Evolutionary conservation across 2,329 filamentous ascomycete species (phyloP).

Genomic region (Phoma sp.): DNA sequence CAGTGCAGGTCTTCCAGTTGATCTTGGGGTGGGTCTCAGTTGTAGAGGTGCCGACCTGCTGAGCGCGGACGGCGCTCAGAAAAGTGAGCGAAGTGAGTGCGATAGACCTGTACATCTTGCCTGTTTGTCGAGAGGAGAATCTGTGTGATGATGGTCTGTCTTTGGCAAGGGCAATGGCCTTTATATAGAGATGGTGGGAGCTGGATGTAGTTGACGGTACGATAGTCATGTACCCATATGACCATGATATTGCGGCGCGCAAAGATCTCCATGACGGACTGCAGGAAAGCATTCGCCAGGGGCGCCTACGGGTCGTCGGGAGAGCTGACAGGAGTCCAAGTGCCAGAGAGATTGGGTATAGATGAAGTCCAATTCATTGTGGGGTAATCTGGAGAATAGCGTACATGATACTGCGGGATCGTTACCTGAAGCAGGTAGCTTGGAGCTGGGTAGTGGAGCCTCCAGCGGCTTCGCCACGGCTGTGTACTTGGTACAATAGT

Average conservation of each 20-base stretch:
- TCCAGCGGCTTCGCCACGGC: conserved; percentile 16
- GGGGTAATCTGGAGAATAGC: conserved; percentile 45
- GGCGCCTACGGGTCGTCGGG: conserved; percentile 43
- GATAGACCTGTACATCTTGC: conserved; percentile 50
- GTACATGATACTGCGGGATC: conserved; percentile 41
- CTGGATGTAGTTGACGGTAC: conserved; percentile 13
- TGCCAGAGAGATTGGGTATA: conserved; percentile 43
- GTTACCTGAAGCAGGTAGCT: conserved; percentile 36
- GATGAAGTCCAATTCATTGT: conserved; percentile 43
- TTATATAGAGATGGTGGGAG: conserved; percentile 36
- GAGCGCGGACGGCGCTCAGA: conserved; percentile 49
- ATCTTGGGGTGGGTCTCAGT: conserved; percentile 54
- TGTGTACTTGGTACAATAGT: conserved; percentile 29
- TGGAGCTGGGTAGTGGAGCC: conserved; percentile 21
- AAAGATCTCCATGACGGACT: conserved; percentile 24
- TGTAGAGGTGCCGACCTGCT: conserved; percentile 51
- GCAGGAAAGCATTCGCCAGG: conserved; percentile 28
- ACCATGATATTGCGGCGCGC: conserved; percentile 27
- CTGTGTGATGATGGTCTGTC: conserved; percentile 33
- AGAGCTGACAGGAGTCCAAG: conserved; percentile 28
- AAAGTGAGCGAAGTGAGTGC: conserved; percentile 51
- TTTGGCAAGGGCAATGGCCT: conserved; percentile 15
- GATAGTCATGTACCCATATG: conserved; percentile 25
- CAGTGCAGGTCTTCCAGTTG: conserved; percentile 51
- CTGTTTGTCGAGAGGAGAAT: conserved; percentile 35